Percentiles rank a stretch among this genome's conserved stretches.
Evolutionary conservation across 169 alveolate genomes (phyloP).

Genomic region (Eimeria sp.): DNA sequence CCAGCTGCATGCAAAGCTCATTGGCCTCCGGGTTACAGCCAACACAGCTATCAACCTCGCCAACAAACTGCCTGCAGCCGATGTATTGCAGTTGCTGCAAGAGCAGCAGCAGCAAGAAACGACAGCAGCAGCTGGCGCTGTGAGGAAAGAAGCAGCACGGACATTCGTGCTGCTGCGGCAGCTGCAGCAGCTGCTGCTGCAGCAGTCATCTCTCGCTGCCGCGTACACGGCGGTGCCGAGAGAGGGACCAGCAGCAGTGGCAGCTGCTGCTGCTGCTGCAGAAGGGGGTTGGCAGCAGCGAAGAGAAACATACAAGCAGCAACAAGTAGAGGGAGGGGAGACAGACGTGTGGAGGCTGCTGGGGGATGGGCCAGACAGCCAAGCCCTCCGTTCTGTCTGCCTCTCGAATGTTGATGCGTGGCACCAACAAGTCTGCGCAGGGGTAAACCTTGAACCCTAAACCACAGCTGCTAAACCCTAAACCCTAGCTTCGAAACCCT

Average conservation of each 20-base stretch:
- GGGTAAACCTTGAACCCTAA: slow-evolving; percentile 11
- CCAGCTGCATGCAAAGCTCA: slow-evolving; percentile 23
- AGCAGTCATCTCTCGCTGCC: slow-evolving; percentile 39
- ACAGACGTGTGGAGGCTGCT: slow-evolving; percentile 21
- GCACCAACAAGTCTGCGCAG: slow-evolving; percentile 9
- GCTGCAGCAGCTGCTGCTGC: slow-evolving; percentile 64
- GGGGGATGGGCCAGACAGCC: background rate
- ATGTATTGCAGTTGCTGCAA: slow-evolving; percentile 23
- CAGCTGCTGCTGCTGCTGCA: slow-evolving; percentile 33
- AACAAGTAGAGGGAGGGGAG: background rate
- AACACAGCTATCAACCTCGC: slow-evolving; percentile 29
- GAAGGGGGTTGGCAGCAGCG: slow-evolving; percentile 60
- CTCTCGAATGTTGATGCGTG: slow-evolving; percentile 26
- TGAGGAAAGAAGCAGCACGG: slow-evolving; percentile 53
- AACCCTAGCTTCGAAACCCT: background rate
- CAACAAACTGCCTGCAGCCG: slow-evolving; percentile 45
- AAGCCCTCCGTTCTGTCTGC: background rate
- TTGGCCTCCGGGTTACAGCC: slow-evolving; percentile 18
- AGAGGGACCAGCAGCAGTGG: background rate
- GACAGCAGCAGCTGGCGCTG: slow-evolving; percentile 11
- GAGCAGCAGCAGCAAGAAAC: slow-evolving; percentile 19
- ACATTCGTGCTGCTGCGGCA: slow-evolving; percentile 62
- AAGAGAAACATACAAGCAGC: background rate
- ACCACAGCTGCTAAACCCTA: background rate
- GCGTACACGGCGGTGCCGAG: slow-evolving; percentile 1